phyloP scores from a whole-genome alignment of 148 eudicot genomes.

The Rhododendron ovatum region DNA sequence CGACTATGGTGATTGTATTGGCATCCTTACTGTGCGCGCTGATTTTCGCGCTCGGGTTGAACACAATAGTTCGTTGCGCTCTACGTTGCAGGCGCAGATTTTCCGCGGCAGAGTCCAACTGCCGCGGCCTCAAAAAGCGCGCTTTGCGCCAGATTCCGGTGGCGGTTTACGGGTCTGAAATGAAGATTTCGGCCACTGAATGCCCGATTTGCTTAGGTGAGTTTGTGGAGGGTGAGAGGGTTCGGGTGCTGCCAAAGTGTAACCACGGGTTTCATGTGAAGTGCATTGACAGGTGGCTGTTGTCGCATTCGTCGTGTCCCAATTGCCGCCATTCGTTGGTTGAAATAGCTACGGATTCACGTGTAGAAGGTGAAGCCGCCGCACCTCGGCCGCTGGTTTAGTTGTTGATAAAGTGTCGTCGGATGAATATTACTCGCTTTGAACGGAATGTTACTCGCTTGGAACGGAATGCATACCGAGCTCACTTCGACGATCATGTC shows the following conservation, averaged over 20 bases:
- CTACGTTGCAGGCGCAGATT: constrained; percentile 29
- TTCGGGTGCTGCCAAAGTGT: constrained; percentile 57
- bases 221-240: constrained; percentile 53
- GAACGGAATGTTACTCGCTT: neutral
- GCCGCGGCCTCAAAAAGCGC: constrained; percentile 37
- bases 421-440: neutral
- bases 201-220: constrained; percentile 65
- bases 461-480: neutral
- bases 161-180: constrained; percentile 24
- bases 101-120: neutral
- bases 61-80: constrained; percentile 41
- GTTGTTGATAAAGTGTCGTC: neutral
- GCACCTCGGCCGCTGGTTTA: neutral
- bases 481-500: neutral
- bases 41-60: constrained; percentile 45
- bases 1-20: constrained; percentile 48
- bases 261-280: constrained; percentile 55
- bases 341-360: neutral
- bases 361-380: neutral
- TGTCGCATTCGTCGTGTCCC: constrained; percentile 53
- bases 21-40: constrained; percentile 46
- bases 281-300: constrained; percentile 61
- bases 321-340: constrained; percentile 48
- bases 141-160: constrained; percentile 34
- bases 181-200: constrained; percentile 20